Evolutionary conservation across 768 basidiomycete genomes (phyloP), one percentile per base, ranked within the genome.

Genomic region (Termitomyces sp.): DNA sequence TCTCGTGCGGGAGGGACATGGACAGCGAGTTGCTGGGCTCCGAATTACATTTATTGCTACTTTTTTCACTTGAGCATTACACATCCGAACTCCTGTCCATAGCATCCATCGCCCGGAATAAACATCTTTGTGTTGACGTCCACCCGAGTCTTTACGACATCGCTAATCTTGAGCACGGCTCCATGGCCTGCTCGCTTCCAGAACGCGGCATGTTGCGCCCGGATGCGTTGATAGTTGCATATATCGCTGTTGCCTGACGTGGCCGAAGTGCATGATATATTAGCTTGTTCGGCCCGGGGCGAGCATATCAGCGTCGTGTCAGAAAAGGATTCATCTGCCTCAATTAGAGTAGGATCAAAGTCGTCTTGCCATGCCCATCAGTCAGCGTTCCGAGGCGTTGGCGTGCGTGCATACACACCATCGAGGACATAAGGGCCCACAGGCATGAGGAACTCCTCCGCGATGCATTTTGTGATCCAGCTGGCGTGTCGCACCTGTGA

Each of bases 371-470:
- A n/a, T n/a, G n/a, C n/a, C 11, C 14, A 14, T 7, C 3, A 36
- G 10, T 36, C 35, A 36, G 3, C 35, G 11, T 36, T 1, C 30
- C 30, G 6, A 6, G 30, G 30, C 30, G 7, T 1, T 30, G 30
- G 36, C 13, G 13, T 26, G 36, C 13, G 13, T 26, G 26, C 14
- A 16, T 5, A 36, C 51, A 18, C 38, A 74, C 75, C 69, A 45
- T 76, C 76, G 14, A 77, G 66, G 0, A 71, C 74, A 56, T 72
- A 77, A 5, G 67, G 56, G 3, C 68, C 72, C 32, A 75, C 66
- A 10, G 76, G 76, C 70, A 77, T 71, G 5, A 66, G 41, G 49
- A 75, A 74, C 14, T 69, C 58, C 52, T 72, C 69, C 32, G 57
- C 32, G 14, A 71, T 62, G 50, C 73, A 77, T 53, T 65, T 58